A percentile compares a stretch with the other conserved stretches of the same genome.
Conservation (phyloP, 2,329 filamentous ascomycete genomes). For the Pseudodiploospora longispora region DNA sequence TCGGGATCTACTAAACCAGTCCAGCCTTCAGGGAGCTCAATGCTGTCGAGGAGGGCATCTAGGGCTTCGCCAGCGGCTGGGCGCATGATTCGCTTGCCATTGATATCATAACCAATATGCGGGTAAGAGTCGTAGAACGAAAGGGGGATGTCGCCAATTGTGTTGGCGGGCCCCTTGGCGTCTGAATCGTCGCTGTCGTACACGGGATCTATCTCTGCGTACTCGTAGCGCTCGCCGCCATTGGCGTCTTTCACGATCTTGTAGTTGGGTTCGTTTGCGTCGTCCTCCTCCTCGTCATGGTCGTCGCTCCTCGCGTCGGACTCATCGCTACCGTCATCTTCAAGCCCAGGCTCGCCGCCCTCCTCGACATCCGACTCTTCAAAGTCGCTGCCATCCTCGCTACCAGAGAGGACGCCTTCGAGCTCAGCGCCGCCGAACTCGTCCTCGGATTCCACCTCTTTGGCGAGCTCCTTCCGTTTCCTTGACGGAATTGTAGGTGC, state of each 20-base stretch:
- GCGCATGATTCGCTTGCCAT: slow-evolving; percentile 95
- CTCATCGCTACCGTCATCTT: background rate
- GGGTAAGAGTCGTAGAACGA: slow-evolving; percentile 97
- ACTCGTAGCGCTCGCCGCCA: slow-evolving; percentile 82
- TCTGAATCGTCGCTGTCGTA: slow-evolving; percentile 97
- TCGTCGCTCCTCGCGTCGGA: slow-evolving; percentile 23
- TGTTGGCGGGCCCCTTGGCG: slow-evolving; percentile 70
- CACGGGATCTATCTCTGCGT: slow-evolving; percentile 85
- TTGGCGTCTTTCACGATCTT: slow-evolving; percentile 71
- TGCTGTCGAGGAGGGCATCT: slow-evolving; percentile 89
- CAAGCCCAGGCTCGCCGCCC: slow-evolving; percentile 13
- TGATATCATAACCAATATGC: slow-evolving; percentile 97
- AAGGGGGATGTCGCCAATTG: slow-evolving; percentile 89
- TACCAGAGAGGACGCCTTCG: slow-evolving; percentile 47
- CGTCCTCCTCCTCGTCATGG: slow-evolving; percentile 19
- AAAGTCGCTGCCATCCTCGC: slow-evolving; percentile 30
- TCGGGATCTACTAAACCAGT: slow-evolving; percentile 90
- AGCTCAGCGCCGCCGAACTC: slow-evolving; percentile 49
- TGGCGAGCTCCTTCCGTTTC: slow-evolving; percentile 58
- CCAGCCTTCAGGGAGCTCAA: slow-evolving; percentile 95
- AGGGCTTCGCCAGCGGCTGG: slow-evolving; percentile 89
- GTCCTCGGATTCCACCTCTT: slow-evolving; percentile 50
- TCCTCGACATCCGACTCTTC: slow-evolving; percentile 16
- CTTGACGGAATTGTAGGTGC: slow-evolving; percentile 22
- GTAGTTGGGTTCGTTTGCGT: slow-evolving; percentile 21